Percentiles rank a stretch among this genome's conserved stretches.
Evolutionary conservation across 176 grass and related monocot genomes (phyloP).

Genomic region (Juncus inflexus): DNA sequence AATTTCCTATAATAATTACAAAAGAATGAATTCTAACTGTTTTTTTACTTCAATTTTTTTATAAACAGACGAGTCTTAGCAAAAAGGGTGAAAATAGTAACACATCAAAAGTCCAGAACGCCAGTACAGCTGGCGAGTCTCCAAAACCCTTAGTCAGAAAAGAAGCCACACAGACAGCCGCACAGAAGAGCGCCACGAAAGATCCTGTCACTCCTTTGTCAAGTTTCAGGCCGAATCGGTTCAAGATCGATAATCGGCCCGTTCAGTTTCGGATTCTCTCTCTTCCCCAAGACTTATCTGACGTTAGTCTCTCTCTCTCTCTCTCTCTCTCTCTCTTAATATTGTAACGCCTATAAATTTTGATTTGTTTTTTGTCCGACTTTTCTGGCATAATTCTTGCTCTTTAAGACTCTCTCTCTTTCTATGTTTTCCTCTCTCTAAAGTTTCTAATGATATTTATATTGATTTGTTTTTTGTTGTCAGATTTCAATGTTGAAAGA

Average conservation of each 20-base stretch:
- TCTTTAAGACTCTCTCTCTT: not conserved
- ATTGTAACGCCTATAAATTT: conserved; percentile 4
- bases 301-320: conserved; percentile 42
- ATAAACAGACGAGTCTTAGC: conserved; percentile 9
- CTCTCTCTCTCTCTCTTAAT: conserved; percentile 19
- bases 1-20: too few relatives aligned
- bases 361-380: conserved; percentile 20
- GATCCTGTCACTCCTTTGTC: conserved; percentile 7
- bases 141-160: conserved; percentile 30
- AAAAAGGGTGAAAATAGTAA: conserved; percentile 16
- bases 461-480: conserved; percentile 9
- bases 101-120: not conserved
- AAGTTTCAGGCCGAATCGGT: conserved; percentile 41
- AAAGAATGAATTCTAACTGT: too few relatives aligned
- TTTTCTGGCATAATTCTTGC: conserved; percentile 49
- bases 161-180: conserved; percentile 40
- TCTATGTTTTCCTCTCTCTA: not conserved
- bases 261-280: conserved; percentile 87
- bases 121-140: conserved; percentile 2
- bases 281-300: conserved; percentile 66
- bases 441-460: not conserved
- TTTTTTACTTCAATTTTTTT: too few relatives aligned
- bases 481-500: conserved; percentile 80
- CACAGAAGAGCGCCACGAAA: conserved; percentile 14
- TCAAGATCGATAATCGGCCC: conserved; percentile 77